Percentiles rank a stretch among this genome's conserved stretches.
Evolutionary conservation across 345 rosid genomes (phyloP).

Genomic region (Pugionium cornutum): DNA sequence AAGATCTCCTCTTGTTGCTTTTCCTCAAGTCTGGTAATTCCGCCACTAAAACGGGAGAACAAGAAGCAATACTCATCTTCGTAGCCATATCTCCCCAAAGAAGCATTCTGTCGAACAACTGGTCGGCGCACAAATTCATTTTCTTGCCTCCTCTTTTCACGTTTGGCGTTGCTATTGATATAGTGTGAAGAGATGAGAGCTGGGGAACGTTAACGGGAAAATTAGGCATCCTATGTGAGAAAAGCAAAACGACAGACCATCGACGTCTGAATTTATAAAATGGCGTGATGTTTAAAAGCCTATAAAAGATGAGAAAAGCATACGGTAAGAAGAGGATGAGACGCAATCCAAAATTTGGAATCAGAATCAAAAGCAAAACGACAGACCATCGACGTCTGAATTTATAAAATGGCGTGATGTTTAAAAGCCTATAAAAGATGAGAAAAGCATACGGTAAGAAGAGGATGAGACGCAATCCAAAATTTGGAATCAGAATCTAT

Average conservation of each 20-base stretch:
- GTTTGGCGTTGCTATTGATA: neutral
- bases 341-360: conserved; percentile 28
- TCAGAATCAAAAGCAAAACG: conserved; percentile 25
- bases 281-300: conserved; percentile 16
- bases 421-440: too few species aligned
- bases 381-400: conserved; percentile 9
- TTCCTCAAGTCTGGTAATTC: conserved; percentile 3
- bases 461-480: conserved; percentile 32
- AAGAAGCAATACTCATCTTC: conserved; percentile 17
- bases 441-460: too few species aligned
- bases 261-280: neutral
- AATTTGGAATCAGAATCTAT: conserved; percentile 24
- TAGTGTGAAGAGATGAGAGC: conserved; percentile 20
- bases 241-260: conserved; percentile 24
- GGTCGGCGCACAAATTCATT: conserved; percentile 30
- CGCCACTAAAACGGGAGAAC: conserved; percentile 2
- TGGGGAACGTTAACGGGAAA: conserved; percentile 31
- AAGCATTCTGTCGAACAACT: conserved; percentile 36
- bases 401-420: conserved; percentile 4
- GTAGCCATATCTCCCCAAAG: conserved; percentile 25
- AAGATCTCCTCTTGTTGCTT: conserved; percentile 25
- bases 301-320: too few species aligned
- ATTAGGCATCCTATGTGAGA: conserved; percentile 12
- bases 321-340: conserved; percentile 13
- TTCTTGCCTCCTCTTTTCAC: neutral